phyloP scores from a whole-genome alignment of 192 early-diverging fungal genomes.

The Entomortierella chlamydospora region DNA sequence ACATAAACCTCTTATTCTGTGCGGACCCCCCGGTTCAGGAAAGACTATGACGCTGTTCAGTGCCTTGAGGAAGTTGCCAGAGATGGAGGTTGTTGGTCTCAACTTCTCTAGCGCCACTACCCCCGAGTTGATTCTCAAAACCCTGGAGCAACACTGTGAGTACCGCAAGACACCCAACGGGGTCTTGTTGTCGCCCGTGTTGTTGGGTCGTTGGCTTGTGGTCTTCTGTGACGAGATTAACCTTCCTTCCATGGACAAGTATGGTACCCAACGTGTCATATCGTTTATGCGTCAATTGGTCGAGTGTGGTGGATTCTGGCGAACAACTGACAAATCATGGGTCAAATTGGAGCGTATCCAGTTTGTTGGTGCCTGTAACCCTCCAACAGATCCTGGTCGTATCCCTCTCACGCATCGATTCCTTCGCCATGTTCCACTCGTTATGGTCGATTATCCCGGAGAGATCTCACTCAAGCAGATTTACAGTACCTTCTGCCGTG shows the following conservation, averaged over 20 bases:
- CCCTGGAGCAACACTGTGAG: conserved; percentile 98
- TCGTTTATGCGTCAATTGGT: conserved; percentile 96
- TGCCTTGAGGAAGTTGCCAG: conserved; percentile 91
- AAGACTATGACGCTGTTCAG: conserved; percentile 99
- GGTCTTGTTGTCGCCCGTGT: conserved; percentile 83
- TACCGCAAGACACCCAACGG: conserved; percentile 96
- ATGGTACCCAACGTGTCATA: conserved; percentile 98
- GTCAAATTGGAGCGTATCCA: conserved; percentile 97
- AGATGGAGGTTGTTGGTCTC: conserved; percentile 97
- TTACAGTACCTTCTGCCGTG: conserved; percentile 93
- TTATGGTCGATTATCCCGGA: conserved; percentile 99
- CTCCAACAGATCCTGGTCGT: conserved; percentile 98
- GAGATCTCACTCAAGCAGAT: conserved; percentile 92
- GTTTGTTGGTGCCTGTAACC: conserved; percentile 99
- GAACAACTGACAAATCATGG: conserved; percentile 91
- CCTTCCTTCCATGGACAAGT: conserved; percentile 94
- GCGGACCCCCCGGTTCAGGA: conserved; percentile 98
- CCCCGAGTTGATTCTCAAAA: conserved; percentile 93
- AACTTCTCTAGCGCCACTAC: conserved; percentile 99
- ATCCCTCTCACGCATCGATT: conserved; percentile 96
- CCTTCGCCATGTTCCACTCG: conserved; percentile 95
- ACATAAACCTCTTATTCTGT: conserved; percentile 94
- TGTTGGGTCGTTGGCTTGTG: conserved; percentile 94
- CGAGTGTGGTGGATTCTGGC: conserved; percentile 97
- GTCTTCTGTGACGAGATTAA: conserved; percentile 99